These are phyloP conservation scores for Phaffomyces thermotolerans DNA, from an alignment of 805 yeast genomes.

Conservation along the genomic window DNA sequence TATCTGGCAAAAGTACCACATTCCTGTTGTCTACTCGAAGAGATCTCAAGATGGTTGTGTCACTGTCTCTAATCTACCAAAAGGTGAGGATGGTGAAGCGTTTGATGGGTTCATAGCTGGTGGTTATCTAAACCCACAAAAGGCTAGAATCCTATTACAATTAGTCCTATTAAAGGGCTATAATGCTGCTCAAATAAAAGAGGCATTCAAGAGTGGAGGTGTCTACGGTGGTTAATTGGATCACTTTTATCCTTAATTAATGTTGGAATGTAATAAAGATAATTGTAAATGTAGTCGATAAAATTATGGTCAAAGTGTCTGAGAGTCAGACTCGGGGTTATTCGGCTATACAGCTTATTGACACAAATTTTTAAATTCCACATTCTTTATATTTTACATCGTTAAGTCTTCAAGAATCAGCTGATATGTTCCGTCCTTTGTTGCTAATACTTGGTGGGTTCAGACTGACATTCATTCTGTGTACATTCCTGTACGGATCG, in stretches of 20 bases:
- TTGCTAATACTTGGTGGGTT: constrained; percentile 5
- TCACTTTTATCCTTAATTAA: too few species aligned
- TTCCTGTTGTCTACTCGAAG: constrained; percentile 58
- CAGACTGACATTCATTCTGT: constrained; percentile 9
- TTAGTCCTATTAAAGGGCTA: constrained; percentile 38
- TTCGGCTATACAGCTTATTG: not conserved
- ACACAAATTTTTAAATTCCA: not conserved
- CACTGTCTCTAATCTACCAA: constrained; percentile 31
- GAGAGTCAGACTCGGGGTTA: not conserved
- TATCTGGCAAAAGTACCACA: constrained; percentile 30
- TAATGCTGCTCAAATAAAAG: constrained; percentile 28
- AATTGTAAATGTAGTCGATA: too few species aligned
- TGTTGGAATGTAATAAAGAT: too few species aligned
- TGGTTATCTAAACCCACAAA: constrained; percentile 62
- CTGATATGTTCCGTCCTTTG: too few species aligned
- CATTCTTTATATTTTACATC: too few species aligned
- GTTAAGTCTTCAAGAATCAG: too few species aligned
- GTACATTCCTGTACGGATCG: constrained; percentile 26
- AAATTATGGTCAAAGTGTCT: too few species aligned
- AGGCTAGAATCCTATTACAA: constrained; percentile 51
- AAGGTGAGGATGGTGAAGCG: constrained; percentile 23
- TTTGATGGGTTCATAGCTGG: constrained; percentile 46
- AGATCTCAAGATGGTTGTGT: constrained; percentile 69
- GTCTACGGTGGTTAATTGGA: constrained; percentile 33
- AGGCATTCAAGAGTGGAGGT: constrained; percentile 30